These are phyloP conservation scores for Funneliformis caledonium DNA, from an alignment of 371 early-diverging fungal genomes.

Conservation along the genomic window DNA sequence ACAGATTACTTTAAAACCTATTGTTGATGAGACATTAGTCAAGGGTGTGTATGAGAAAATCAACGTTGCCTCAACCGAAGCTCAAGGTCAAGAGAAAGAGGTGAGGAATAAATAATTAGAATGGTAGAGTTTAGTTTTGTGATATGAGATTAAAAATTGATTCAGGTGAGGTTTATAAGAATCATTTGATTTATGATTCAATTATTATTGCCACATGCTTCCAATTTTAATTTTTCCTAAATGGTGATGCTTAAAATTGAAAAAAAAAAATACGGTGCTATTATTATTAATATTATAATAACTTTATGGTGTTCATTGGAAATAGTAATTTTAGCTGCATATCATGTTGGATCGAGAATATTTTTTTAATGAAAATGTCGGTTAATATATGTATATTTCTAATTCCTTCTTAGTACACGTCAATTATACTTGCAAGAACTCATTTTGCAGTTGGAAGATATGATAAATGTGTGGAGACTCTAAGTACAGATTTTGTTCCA, in stretches of 20 bases:
- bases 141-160: neutral
- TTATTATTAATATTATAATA: too few relatives aligned
- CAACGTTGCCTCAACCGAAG: constrained; percentile 18
- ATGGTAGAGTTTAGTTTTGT: neutral
- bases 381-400: neutral
- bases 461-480: constrained; percentile 34
- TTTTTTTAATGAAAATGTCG: neutral
- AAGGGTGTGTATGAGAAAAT: constrained; percentile 24
- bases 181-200: neutral
- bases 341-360: too few relatives aligned
- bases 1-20: constrained; percentile 43
- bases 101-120: constrained; percentile 13
- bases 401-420: constrained; percentile 47
- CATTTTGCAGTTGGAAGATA: constrained; percentile 51
- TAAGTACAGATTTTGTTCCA: constrained; percentile 6
- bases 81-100: constrained; percentile 34
- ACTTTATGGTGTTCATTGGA: too few relatives aligned
- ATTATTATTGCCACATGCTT: too few relatives aligned
- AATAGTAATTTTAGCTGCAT: too few relatives aligned
- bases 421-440: constrained; percentile 51
- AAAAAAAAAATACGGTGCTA: too few relatives aligned
- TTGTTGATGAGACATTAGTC: neutral
- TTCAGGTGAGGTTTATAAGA: neutral
- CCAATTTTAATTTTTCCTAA: too few relatives aligned
- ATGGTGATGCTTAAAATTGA: too few relatives aligned